A percentile compares a stretch with the other conserved stretches of the same genome.
These are phyloP conservation scores for Clausena lansium DNA, from an alignment of 345 rosid genomes.

Conservation along the genomic window DNA sequence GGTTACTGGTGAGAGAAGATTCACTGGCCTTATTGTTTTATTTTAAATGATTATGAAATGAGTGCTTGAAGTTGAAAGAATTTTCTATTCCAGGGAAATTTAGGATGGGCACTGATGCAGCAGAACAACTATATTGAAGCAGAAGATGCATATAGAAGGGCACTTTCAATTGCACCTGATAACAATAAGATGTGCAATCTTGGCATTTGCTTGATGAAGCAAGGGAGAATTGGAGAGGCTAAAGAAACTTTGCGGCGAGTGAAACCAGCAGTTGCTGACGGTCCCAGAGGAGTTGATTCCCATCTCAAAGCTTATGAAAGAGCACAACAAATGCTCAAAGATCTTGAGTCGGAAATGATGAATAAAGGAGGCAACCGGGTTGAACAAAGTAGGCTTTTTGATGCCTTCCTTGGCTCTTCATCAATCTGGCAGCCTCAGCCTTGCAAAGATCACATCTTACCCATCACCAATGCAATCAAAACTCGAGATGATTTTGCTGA, in stretches of 20 bases:
- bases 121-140: slow-evolving; percentile 77
- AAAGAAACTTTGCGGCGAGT: slow-evolving; percentile 75
- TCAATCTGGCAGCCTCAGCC: slow-evolving; percentile 98
- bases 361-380: slow-evolving; percentile 64
- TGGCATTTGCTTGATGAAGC: slow-evolving; percentile 96
- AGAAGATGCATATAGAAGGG: slow-evolving; percentile 82
- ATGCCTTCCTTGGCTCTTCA: slow-evolving; percentile 89
- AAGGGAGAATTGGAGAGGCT: slow-evolving; percentile 80
- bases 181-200: slow-evolving; percentile 97
- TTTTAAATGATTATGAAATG: neutral
- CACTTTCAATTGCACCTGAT: slow-evolving; percentile 75
- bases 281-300: slow-evolving; percentile 92
- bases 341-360: slow-evolving; percentile 85
- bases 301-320: slow-evolving; percentile 97
- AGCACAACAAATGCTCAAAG: slow-evolving; percentile 93
- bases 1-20: slow-evolving; percentile 56
- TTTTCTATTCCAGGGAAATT: slow-evolving; percentile 58
- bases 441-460: slow-evolving; percentile 54
- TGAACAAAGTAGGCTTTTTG: slow-evolving; percentile 78
- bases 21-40: neutral
- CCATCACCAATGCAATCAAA: slow-evolving; percentile 11
- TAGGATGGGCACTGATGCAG: slow-evolving; percentile 99
- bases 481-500: slow-evolving; percentile 11
- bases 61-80: neutral
- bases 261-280: slow-evolving; percentile 70